phyloP scores from a whole-genome alignment of 2,329 filamentous ascomycete species.

The Fusarium zealandicum region DNA sequence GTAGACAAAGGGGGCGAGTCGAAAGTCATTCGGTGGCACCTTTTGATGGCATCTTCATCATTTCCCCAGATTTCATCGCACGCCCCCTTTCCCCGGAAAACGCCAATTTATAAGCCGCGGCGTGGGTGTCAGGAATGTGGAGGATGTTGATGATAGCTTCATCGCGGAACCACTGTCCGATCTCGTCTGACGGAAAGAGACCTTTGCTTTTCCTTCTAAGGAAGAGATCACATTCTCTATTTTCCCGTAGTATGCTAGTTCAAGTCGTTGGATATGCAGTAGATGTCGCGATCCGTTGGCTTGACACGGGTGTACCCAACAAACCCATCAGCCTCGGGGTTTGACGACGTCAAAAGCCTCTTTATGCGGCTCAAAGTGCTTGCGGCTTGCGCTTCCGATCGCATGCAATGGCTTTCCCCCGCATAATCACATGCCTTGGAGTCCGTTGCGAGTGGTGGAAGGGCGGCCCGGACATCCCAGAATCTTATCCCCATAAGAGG shows the following conservation, averaged over 20 bases:
- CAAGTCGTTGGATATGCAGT: no score
- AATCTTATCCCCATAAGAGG: not conserved
- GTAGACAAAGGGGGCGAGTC: not conserved
- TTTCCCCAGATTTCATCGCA: constrained; percentile 31
- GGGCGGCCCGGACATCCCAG: constrained; percentile 1
- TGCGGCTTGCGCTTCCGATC: not conserved
- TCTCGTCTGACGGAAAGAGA: constrained; percentile 16
- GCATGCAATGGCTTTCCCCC: not conserved
- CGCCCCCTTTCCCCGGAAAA: constrained; percentile 29
- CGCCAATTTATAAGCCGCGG: constrained; percentile 17
- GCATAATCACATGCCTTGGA: constrained; percentile 14
- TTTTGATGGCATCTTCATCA: not conserved
- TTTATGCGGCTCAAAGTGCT: constrained; percentile 5
- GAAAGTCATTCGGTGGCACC: not conserved
- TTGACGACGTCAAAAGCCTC: constrained; percentile 1
- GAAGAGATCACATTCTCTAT: not conserved
- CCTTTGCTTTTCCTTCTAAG: no score
- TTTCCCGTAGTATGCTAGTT: not conserved
- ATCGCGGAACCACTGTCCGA: constrained; percentile 2
- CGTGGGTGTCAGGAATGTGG: constrained; percentile 22
- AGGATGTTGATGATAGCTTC: constrained; percentile 24
- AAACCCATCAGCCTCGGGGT: constrained; percentile 2
- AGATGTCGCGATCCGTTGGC: not conserved
- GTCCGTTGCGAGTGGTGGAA: not conserved
- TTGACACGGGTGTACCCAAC: not conserved